These are phyloP conservation scores for Setaria italica DNA, from an alignment of 202 grass and related monocot genomes.

Conservation along the genomic window DNA sequence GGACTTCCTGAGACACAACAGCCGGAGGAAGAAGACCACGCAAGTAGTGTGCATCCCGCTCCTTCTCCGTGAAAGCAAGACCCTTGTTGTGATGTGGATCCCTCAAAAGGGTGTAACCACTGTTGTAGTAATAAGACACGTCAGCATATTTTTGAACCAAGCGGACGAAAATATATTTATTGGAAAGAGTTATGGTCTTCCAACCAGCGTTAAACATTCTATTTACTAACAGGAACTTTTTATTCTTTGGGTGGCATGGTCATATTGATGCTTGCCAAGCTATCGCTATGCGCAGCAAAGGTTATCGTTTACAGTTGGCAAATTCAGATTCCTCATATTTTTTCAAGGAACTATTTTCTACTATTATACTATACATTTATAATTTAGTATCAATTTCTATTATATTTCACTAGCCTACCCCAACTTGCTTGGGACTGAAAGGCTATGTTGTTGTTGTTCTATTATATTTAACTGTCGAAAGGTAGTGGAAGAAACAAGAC, in stretches of 20 bases:
- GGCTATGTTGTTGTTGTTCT: background rate
- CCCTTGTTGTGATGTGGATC: constrained; percentile 98
- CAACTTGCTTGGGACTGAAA: no score
- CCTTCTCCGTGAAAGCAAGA: constrained; percentile 76
- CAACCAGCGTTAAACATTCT: background rate
- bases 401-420: background rate
- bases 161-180: background rate
- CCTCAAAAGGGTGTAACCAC: constrained; percentile 88
- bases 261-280: constrained; percentile 5
- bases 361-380: background rate
- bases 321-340: background rate
- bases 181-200: background rate
- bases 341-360: background rate
- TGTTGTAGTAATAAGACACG: constrained; percentile 41
- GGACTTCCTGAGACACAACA: constrained; percentile 74
- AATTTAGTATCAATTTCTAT: constrained; percentile 31
- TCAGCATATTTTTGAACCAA: constrained; percentile 36
- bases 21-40: constrained; percentile 92
- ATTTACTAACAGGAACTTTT: background rate
- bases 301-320: background rate
- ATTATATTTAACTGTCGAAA: constrained; percentile 34
- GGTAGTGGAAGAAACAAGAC: constrained; percentile 52
- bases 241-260: background rate
- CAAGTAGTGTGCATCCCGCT: constrained; percentile 95
- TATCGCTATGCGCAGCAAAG: background rate